Percentiles rank a stretch among this genome's conserved stretches.
Evolutionary conservation across 2,329 filamentous ascomycete species (phyloP).

Genomic region (Colletotrichum musae): DNA sequence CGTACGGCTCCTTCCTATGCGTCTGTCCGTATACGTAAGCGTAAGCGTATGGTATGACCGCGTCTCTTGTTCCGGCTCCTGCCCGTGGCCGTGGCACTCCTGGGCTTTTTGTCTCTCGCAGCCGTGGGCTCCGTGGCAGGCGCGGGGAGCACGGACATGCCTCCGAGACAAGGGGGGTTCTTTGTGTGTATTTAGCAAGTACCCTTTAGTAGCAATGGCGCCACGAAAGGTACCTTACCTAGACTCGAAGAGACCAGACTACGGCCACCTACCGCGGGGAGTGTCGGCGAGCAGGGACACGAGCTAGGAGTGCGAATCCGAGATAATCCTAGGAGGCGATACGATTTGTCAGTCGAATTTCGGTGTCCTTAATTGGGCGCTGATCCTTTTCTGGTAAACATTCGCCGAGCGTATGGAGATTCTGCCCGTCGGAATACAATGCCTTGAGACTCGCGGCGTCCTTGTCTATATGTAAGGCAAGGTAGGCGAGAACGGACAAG

Average conservation of each 20-base stretch:
- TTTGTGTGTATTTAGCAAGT: slow-evolving; percentile 1
- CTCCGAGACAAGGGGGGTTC: slow-evolving; percentile 8
- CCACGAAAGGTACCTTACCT: neutral
- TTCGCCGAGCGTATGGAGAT: no score
- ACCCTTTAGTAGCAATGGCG: no score
- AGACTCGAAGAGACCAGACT: slow-evolving; percentile 16
- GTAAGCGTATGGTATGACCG: slow-evolving; percentile 5
- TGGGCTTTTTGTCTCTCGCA: slow-evolving; percentile 24
- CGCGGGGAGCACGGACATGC: slow-evolving; percentile 13
- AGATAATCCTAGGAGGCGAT: no score
- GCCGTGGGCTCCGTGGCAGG: slow-evolving; percentile 27
- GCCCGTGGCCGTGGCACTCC: neutral
- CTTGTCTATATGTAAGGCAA: no score
- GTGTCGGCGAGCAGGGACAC: neutral
- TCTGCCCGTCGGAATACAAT: no score
- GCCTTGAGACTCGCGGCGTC: no score
- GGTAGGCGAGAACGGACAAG: no score
- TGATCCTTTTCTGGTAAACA: no score
- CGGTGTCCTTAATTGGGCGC: no score
- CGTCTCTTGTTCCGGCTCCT: neutral
- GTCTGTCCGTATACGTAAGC: neutral
- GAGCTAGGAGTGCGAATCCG: no score
- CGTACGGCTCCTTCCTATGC: neutral
- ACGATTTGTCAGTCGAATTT: no score
- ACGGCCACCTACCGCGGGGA: neutral